Base-by-base conservation (phyloP, 371 early-diverging fungal species). In the Sporodiniella umbellata region DNA sequence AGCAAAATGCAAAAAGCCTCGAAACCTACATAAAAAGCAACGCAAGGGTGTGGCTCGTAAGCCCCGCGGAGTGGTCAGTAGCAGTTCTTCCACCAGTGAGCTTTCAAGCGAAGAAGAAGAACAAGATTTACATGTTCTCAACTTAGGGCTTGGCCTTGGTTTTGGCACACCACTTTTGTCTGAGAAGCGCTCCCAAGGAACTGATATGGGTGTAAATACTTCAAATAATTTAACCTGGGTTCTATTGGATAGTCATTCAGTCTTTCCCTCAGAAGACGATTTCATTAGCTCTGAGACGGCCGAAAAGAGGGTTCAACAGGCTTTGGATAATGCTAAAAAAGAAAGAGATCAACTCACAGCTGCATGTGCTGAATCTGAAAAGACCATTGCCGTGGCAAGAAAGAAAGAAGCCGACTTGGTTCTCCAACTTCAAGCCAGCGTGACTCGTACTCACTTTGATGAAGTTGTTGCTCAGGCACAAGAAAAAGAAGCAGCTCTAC, bases 171-270 rank as follows among this genome's bases (percentile, higher is more conserved):
- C 64, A n/a, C 31, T 63, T 1, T 63, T 59, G n/a, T 63, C 58
- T 30, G 64, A 63, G 45, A 18, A 58, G 53, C n/a, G 58, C 51
- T 28, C 45, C 48, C 0, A 43, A 63, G 23, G 43, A 42, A 42
- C 43, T 25, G 64, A 63, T 31, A 43, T 47, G n/a, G 63, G 58
- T 18, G 42, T 51, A 18, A 63, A 63, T 33, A 63, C 63, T 37
- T 7, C 14, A n/a, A 7, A 17, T 15, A 12, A 15, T 2, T 12
- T 40, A 22, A n/a, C 40, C 18, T 19, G 10, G 7, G 18, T 40
- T 22, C 8, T 8, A 7, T 21, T 40, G 40, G 15, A 8, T 40
- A 12, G 8, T 8, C 21, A 40, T 21, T 21, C 40, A 8, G 5
- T 19, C 15, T 18, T 7, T 8, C 40, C 40, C 21, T 7, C 4